Evolutionary conservation across 495 filamentous ascomycete species (phyloP), one percentile per base, ranked within the genome.

Genomic region (Stereocaulon alpinum): DNA sequence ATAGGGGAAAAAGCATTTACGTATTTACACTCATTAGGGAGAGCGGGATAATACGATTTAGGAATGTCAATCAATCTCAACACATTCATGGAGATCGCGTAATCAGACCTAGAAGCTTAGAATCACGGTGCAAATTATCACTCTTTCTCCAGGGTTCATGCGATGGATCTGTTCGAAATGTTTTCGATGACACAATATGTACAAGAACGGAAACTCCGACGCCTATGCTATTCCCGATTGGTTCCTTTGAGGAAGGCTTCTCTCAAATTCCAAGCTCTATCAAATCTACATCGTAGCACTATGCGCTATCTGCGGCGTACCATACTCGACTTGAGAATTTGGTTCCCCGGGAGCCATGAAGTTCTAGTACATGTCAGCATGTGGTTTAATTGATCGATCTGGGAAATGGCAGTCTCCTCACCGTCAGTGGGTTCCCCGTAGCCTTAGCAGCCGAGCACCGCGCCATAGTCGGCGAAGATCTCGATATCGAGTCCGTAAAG

Each of bases 401-500:
- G 2, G 14, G 15, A 5, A 3, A 45, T 32, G 24, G 66, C 91
- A 85, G 76, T 91, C 24, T 11, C 32, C 57, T 93, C 86, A 68
- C 91, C 86, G 83, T 92, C 66, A 88, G 74, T 27, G 89, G 84
- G 64, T 81, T 80, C 47, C 78, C 77, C 18, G 74, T 75, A 55
- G 76, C 79, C 77, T 93, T 95, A 51, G 89, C 86, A 43, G 86
- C 91, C 17, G 88, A 91, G 76, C 90, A 95, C 66, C 93, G 82
- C 30, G 93, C 91, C 93, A 98, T 98, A 37, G 93, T 98, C 40
- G 92, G 89, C 51, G 89, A 95, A 74, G 89, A 94, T 77, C 94
- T 85, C 12, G 89, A 93, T 68, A 98, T 96, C 22, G 84, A 81
- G 72, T 98, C 93, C 61, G 93, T 98, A 70, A 98, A 96, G 75